Percentiles rank a stretch among this genome's conserved stretches.
Conservation (phyloP, 1,284 basidiomycete species). For the Leccinum pachyderme region DNA sequence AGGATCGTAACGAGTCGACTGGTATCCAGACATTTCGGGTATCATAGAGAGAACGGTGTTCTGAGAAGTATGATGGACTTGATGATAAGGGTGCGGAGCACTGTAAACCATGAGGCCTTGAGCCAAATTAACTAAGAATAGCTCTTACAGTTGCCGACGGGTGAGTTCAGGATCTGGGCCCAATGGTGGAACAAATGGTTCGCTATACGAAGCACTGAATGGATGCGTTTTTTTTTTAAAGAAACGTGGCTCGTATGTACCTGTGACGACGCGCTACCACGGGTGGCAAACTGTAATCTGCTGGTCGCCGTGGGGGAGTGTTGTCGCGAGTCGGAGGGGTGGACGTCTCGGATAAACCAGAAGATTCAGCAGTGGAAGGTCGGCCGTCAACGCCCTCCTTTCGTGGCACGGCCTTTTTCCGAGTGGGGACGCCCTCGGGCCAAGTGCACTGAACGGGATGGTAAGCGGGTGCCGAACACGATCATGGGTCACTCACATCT, state of each 20-base stretch:
- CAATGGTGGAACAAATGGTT: slow-evolving; percentile 38
- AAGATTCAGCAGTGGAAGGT: slow-evolving; percentile 64
- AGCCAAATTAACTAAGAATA: background rate
- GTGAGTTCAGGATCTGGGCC: slow-evolving; percentile 40
- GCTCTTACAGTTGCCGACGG: slow-evolving; percentile 51
- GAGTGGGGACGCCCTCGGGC: slow-evolving; percentile 68
- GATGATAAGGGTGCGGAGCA: slow-evolving; percentile 30
- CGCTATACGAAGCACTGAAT: slow-evolving; percentile 14
- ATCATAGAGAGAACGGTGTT: slow-evolving; percentile 51
- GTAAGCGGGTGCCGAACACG: slow-evolving; percentile 16
- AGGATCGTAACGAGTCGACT: slow-evolving; percentile 47
- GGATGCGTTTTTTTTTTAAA: background rate
- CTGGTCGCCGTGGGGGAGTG: slow-evolving; percentile 51
- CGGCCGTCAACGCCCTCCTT: slow-evolving; percentile 52
- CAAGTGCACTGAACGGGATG: slow-evolving; percentile 63
- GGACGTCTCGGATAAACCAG: slow-evolving; percentile 57
- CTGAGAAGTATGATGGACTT: slow-evolving; percentile 39
- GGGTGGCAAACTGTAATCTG: slow-evolving; percentile 52
- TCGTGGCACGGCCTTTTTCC: slow-evolving; percentile 52
- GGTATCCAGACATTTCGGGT: slow-evolving; percentile 56
- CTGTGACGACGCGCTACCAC: slow-evolving; percentile 52
- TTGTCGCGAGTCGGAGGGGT: slow-evolving; percentile 64
- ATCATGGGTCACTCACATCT: slow-evolving; percentile 47
- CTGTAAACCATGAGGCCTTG: slow-evolving; percentile 23
- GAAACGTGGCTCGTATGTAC: slow-evolving; percentile 35